Percentiles rank a stretch among this genome's conserved stretches.
Evolutionary conservation across 2,329 filamentous ascomycete genomes (phyloP).

Genomic region (Scedosporium boydii): DNA sequence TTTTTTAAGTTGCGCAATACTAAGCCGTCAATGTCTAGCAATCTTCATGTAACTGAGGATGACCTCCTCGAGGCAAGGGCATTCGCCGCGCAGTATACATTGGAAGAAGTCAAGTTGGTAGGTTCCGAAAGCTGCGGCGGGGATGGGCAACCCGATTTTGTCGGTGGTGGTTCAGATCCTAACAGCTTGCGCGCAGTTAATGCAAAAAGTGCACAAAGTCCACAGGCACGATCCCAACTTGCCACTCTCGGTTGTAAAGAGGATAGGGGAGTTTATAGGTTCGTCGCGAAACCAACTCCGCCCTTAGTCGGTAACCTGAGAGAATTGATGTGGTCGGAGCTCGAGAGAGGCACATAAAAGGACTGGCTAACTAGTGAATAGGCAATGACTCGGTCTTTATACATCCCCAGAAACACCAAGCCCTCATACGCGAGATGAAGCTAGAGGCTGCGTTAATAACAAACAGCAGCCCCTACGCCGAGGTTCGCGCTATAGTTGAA

Average conservation of each 20-base stretch:
- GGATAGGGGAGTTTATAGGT: slow-evolving; percentile 30
- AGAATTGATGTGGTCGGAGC: too few relatives aligned
- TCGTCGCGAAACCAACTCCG: slow-evolving; percentile 20
- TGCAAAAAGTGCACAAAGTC: slow-evolving; percentile 22
- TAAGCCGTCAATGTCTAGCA: not conserved
- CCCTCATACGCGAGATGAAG: slow-evolving; percentile 40
- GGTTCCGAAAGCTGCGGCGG: not conserved
- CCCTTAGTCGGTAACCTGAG: slow-evolving; percentile 6
- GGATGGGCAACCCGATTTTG: not conserved
- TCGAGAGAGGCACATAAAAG: slow-evolving; percentile 17
- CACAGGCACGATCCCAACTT: slow-evolving; percentile 35
- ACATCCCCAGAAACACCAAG: slow-evolving; percentile 29
- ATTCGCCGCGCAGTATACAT: slow-evolving; percentile 29
- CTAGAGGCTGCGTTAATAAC: slow-evolving; percentile 40
- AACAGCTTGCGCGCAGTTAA: not conserved
- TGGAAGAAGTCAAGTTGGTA: slow-evolving; percentile 24
- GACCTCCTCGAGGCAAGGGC: slow-evolving; percentile 36
- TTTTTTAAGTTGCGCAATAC: not conserved
- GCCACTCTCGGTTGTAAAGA: slow-evolving; percentile 26
- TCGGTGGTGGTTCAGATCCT: not conserved
- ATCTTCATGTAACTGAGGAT: slow-evolving; percentile 30
- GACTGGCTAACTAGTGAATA: slow-evolving; percentile 40
- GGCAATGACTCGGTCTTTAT: slow-evolving; percentile 38
- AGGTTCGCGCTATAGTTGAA: slow-evolving; percentile 43
- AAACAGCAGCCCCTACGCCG: slow-evolving; percentile 45